phyloP scores from a whole-genome alignment of 2,329 filamentous ascomycete genomes.

The Sporothrix brasiliensis region DNA sequence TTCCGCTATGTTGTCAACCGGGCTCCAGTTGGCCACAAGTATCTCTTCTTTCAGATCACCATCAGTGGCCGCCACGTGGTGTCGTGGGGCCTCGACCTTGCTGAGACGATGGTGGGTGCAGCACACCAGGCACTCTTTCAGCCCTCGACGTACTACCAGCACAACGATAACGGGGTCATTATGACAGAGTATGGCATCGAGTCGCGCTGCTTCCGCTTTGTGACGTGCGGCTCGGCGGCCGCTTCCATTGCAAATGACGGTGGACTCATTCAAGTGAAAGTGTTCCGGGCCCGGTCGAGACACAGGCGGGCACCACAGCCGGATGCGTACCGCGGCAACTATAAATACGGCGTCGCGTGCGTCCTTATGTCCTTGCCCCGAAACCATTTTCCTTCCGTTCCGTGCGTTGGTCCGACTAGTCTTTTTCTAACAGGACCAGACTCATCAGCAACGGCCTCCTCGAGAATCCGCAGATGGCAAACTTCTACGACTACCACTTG shows the following conservation, averaged over 20 bases:
- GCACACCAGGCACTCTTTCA: conserved; percentile 52
- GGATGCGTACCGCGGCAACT: conserved; percentile 51
- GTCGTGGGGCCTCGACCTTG: conserved; percentile 56
- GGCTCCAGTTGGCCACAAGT: conserved; percentile 43
- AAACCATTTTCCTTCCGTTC: too few relatives aligned
- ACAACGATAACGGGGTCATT: conserved; percentile 45
- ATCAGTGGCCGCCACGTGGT: conserved; percentile 58
- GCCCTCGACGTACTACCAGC: conserved; percentile 48
- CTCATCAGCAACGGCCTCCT: conserved; percentile 58
- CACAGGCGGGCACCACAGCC: conserved; percentile 49
- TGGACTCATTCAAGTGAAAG: conserved; percentile 58
- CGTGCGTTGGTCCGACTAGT: too few relatives aligned
- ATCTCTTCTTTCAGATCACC: conserved; percentile 58
- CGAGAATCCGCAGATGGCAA: conserved; percentile 54
- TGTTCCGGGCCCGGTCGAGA: conserved; percentile 56
- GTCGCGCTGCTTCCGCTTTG: conserved; percentile 55
- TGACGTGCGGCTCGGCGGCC: conserved; percentile 45
- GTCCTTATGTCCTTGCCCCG: too few relatives aligned
- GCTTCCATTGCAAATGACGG: conserved; percentile 55
- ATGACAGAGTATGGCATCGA: conserved; percentile 50
- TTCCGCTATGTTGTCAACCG: conserved; percentile 53
- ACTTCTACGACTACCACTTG: conserved; percentile 57
- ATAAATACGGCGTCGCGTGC: conserved; percentile 56
- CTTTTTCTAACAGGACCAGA: conserved; percentile 41
- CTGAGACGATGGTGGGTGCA: conserved; percentile 45